A percentile compares a stretch with the other conserved stretches of the same genome.
Conservation (phyloP, 75 land plant genomes). For the Pinus albicaulis region DNA sequence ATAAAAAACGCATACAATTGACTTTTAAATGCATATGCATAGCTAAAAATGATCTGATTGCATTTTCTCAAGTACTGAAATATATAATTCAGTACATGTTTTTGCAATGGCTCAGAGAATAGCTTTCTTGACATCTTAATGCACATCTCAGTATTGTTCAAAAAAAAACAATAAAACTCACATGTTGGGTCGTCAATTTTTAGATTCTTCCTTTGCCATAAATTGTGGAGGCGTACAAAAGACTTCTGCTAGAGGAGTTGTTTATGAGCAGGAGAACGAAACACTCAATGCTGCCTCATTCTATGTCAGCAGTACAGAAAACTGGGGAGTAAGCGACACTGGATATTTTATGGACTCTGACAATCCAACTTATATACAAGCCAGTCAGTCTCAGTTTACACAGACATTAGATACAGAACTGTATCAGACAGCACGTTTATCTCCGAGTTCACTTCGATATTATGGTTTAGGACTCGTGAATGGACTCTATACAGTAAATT, state of each 20-base stretch:
- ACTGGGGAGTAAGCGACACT: neutral
- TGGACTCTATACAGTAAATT: slow-evolving; percentile 19
- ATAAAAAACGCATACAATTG: too few relatives aligned
- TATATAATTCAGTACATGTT: too few relatives aligned
- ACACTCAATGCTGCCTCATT: neutral
- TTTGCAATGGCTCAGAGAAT: too few relatives aligned
- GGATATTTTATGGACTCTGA: slow-evolving; percentile 1
- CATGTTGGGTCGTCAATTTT: too few relatives aligned
- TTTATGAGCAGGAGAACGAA: neutral
- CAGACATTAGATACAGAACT: neutral
- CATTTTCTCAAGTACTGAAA: too few relatives aligned
- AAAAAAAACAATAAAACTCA: too few relatives aligned
- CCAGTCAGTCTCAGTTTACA: neutral
- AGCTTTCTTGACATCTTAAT: too few relatives aligned
- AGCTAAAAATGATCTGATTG: too few relatives aligned
- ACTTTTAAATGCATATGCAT: too few relatives aligned
- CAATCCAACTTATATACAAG: neutral
- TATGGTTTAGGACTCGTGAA: slow-evolving; percentile 53
- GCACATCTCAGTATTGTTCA: too few relatives aligned
- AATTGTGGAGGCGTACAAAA: slow-evolving; percentile 2
- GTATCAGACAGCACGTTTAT: slow-evolving; percentile 12
- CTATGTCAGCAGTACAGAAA: neutral
- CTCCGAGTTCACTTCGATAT: slow-evolving; percentile 43
- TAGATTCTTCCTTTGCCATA: slow-evolving; percentile 4
- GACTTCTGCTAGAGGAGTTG: neutral